phyloP scores from a whole-genome alignment of 2,329 filamentous ascomycete genomes.

The Moelleriella libera region DNA sequence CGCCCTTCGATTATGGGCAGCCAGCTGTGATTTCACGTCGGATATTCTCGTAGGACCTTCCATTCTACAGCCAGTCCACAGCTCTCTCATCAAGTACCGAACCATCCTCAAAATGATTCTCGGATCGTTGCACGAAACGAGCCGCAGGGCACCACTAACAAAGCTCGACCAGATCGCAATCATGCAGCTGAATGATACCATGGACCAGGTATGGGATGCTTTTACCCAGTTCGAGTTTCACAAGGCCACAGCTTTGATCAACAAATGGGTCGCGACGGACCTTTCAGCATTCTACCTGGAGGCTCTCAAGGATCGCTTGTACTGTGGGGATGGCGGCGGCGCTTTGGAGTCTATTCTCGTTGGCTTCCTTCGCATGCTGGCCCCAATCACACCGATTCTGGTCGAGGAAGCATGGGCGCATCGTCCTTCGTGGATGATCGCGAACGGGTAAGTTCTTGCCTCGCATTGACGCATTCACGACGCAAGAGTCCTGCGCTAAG shows the following conservation, averaged over 20 bases:
- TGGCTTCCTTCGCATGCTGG: conserved; percentile 64
- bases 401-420: conserved; percentile 83
- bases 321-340: conserved; percentile 62
- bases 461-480: background rate
- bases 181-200: conserved; percentile 54
- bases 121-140: conserved; percentile 51
- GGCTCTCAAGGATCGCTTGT: conserved; percentile 78
- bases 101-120: conserved; percentile 84
- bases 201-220: conserved; percentile 47
- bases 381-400: conserved; percentile 66
- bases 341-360: conserved; percentile 52
- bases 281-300: conserved; percentile 93
- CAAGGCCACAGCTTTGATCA: conserved; percentile 58
- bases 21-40: conserved; percentile 78
- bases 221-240: conserved; percentile 70
- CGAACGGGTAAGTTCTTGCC: conserved; percentile 22
- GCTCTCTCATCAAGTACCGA: conserved; percentile 70
- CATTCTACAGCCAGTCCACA: conserved; percentile 64
- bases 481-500: background rate
- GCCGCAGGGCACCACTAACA: conserved; percentile 35
- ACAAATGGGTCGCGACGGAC: conserved; percentile 68
- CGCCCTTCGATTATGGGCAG: conserved; percentile 79
- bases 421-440: conserved; percentile 49
- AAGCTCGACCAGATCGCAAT: conserved; percentile 63
- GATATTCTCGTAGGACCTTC: conserved; percentile 73